Percentiles rank a stretch among this genome's conserved stretches.
Evolutionary conservation across 345 rosid species (phyloP).

Genomic region (Salix koriyanagi): DNA sequence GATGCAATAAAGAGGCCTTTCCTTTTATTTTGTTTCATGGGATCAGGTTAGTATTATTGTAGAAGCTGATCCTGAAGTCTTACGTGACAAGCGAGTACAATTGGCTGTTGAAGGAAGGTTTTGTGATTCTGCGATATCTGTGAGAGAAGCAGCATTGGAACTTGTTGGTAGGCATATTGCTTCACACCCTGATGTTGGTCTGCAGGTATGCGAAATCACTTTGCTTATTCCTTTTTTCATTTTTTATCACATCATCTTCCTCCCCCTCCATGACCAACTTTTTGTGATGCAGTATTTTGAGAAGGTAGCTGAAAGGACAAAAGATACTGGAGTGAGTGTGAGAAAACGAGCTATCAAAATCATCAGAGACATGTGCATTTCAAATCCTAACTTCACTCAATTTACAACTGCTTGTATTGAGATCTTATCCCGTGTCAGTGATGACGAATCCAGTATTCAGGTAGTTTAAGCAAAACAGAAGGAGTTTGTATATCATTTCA

Average conservation of each 20-base stretch:
- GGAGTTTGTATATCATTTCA: background rate
- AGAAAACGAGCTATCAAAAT: slow-evolving; percentile 95
- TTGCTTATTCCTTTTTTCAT: slow-evolving; percentile 8
- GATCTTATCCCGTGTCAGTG: slow-evolving; percentile 89
- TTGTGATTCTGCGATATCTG: slow-evolving; percentile 98
- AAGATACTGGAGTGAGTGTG: slow-evolving; percentile 98
- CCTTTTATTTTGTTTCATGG: slow-evolving; percentile 24
- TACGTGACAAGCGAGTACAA: slow-evolving; percentile 88
- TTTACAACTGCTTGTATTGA: slow-evolving; percentile 86
- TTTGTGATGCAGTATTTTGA: slow-evolving; percentile 71
- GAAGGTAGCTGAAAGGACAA: slow-evolving; percentile 96
- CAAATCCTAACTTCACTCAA: slow-evolving; percentile 77
- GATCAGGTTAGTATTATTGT: slow-evolving; percentile 93
- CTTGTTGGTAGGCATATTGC: slow-evolving; percentile 98
- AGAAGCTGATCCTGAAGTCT: slow-evolving; percentile 96
- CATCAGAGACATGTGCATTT: slow-evolving; percentile 91
- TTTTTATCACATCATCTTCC: slow-evolving; percentile 1
- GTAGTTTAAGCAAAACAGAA: slow-evolving; percentile 35
- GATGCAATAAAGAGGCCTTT: background rate
- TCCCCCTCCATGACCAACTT: background rate
- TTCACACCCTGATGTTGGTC: slow-evolving; percentile 94
- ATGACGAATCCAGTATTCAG: slow-evolving; percentile 97
- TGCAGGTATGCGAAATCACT: slow-evolving; percentile 53
- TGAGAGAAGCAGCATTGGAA: slow-evolving; percentile 96
- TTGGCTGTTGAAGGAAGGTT: slow-evolving; percentile 98